Evolutionary conservation across 805 yeast genomes (phyloP).

Genomic region (Wickerhamomyces bovis): DNA sequence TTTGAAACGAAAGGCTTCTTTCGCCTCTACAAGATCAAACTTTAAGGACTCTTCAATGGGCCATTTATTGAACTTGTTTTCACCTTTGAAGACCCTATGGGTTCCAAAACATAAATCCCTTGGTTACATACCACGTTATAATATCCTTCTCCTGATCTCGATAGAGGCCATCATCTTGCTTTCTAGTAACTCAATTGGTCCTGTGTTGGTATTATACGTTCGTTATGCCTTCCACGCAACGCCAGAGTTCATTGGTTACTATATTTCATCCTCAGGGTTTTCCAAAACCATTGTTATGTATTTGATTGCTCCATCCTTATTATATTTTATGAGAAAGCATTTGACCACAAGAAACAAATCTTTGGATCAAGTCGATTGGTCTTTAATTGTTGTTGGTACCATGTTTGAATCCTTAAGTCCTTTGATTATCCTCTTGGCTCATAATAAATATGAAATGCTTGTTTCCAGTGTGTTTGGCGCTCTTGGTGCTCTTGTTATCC

Average conservation of each 20-base stretch:
- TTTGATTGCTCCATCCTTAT: constrained; percentile 44
- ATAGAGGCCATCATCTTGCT: constrained; percentile 40
- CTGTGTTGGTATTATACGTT: constrained; percentile 45
- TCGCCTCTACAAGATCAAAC: constrained; percentile 20
- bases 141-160: constrained; percentile 42
- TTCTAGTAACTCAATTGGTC: constrained; percentile 35
- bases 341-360: constrained; percentile 32
- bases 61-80: constrained; percentile 21
- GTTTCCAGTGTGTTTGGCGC: constrained; percentile 34
- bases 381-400: constrained; percentile 28
- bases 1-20: constrained; percentile 25
- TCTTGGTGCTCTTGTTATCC: constrained; percentile 46
- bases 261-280: constrained; percentile 46
- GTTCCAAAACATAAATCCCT: constrained; percentile 33
- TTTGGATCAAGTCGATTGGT: constrained; percentile 49
- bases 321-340: constrained; percentile 29
- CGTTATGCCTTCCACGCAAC: constrained; percentile 49
- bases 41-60: constrained; percentile 2
- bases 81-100: constrained; percentile 53
- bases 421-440: constrained; percentile 28
- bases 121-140: constrained; percentile 34
- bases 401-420: constrained; percentile 35
- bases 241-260: constrained; percentile 48
- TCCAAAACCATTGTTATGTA: constrained; percentile 44
- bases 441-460: constrained; percentile 26